phyloP scores from a whole-genome alignment of 768 basidiomycete genomes.

The Amanita muscaria region DNA sequence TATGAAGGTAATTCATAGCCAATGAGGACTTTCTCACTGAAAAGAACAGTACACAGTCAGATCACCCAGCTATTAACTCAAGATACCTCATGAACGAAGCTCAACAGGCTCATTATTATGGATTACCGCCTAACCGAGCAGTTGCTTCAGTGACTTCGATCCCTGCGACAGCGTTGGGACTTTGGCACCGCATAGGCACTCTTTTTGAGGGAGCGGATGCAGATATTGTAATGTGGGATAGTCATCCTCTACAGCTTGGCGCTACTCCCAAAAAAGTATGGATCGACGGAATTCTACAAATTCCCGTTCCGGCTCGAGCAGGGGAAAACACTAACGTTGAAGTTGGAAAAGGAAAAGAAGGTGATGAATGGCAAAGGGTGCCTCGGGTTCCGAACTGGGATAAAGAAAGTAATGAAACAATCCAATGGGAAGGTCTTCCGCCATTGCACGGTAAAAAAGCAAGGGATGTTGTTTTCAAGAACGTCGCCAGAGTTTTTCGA shows the following conservation, averaged over 20 bases:
- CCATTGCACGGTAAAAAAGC: constrained; percentile 37
- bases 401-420: constrained; percentile 46
- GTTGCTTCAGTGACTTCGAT: constrained; percentile 59
- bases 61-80: constrained; percentile 51
- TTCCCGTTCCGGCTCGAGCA: constrained; percentile 35
- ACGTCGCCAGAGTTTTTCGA: constrained; percentile 49
- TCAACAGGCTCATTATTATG: constrained; percentile 60
- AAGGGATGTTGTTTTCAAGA: constrained; percentile 47
- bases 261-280: constrained; percentile 71
- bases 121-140: constrained; percentile 48
- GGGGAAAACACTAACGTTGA: constrained; percentile 31
- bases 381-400: constrained; percentile 58
- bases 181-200: constrained; percentile 67
- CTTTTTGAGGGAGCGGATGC: constrained; percentile 50
- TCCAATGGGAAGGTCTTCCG: constrained; percentile 64
- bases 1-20: constrained; percentile 50
- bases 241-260: constrained; percentile 65
- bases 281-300: constrained; percentile 80
- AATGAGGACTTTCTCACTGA: not conserved
- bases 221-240: constrained; percentile 72
- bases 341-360: constrained; percentile 36
- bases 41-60: constrained; percentile 30
- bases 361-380: constrained; percentile 32
- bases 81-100: constrained; percentile 68
- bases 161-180: constrained; percentile 58